These are phyloP conservation scores for Nakazawaea populi DNA, from an alignment of 805 yeast species.

Conservation along the genomic window DNA sequence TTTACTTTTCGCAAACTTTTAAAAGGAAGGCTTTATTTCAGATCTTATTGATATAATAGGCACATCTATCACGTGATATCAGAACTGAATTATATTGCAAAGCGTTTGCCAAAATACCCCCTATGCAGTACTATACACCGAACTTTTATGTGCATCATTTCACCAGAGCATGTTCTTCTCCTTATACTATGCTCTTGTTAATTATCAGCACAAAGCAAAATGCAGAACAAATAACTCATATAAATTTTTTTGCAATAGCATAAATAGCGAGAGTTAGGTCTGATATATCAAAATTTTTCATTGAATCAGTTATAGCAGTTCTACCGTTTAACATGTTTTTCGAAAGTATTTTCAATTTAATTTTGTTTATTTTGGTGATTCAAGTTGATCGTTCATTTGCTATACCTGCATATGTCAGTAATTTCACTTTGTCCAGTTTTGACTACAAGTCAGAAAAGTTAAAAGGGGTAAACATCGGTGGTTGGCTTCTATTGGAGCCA, in stretches of 20 bases:
- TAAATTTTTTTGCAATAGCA: too few species aligned
- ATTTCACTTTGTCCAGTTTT: background rate
- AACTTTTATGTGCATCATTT: background rate
- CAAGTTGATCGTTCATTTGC: background rate
- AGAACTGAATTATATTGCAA: too few species aligned
- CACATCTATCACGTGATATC: too few species aligned
- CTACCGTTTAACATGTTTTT: background rate
- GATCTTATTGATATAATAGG: too few species aligned
- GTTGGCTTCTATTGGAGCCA: constrained; percentile 70
- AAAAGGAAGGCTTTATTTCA: background rate
- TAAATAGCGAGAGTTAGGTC: too few species aligned
- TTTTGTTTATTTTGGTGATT: too few species aligned
- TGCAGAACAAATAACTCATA: background rate
- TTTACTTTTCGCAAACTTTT: background rate
- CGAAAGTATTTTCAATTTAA: background rate
- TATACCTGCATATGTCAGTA: background rate
- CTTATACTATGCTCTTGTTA: too few species aligned
- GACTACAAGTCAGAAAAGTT: background rate
- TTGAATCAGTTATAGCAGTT: background rate
- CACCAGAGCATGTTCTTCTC: too few species aligned
- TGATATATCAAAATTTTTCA: background rate
- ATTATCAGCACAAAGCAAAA: background rate
- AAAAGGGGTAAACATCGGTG: constrained; percentile 58
- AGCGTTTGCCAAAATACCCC: too few species aligned
- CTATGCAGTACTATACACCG: too few species aligned